phyloP scores from a whole-genome alignment of 1,284 basidiomycete genomes.

The Sparassis latifolia region DNA sequence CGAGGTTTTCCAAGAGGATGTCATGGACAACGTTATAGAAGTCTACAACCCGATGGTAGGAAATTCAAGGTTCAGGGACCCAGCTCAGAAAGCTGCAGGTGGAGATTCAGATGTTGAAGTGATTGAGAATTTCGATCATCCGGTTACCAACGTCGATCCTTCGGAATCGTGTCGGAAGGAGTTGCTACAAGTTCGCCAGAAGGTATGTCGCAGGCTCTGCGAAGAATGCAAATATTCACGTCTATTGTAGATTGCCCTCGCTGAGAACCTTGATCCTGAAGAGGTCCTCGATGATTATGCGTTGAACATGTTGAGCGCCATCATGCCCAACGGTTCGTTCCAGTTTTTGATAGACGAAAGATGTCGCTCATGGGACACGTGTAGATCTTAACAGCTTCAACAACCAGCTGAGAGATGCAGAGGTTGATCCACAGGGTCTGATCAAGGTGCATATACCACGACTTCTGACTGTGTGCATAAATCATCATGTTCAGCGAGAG shows the following conservation, averaged over 20 bases:
- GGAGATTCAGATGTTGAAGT: neutral
- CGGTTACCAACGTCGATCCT: neutral
- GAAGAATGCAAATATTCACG: too few species aligned
- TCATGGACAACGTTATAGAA: constrained; percentile 7
- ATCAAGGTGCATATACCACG: neutral
- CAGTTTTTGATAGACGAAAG: neutral
- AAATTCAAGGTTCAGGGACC: neutral
- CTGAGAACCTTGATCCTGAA: neutral
- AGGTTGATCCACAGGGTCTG: constrained; percentile 1
- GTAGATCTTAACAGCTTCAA: constrained; percentile 7
- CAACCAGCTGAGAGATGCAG: neutral
- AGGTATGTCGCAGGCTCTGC: neutral
- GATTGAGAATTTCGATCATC: neutral
- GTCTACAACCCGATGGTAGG: neutral
- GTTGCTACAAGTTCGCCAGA: neutral
- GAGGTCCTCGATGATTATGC: constrained; percentile 10
- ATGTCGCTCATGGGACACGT: neutral
- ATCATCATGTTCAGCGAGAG: constrained; percentile 1
- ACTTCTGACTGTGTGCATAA: constrained; percentile 7
- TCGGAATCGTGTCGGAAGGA: neutral
- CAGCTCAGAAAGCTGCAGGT: neutral
- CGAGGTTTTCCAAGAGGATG: neutral
- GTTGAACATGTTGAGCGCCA: constrained; percentile 10
- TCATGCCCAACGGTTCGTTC: constrained; percentile 14
- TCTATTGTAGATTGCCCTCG: too few species aligned